Evolutionary conservation across 164 flowering plant genomes (phyloP).

Genomic region (Magnolia sinica): DNA sequence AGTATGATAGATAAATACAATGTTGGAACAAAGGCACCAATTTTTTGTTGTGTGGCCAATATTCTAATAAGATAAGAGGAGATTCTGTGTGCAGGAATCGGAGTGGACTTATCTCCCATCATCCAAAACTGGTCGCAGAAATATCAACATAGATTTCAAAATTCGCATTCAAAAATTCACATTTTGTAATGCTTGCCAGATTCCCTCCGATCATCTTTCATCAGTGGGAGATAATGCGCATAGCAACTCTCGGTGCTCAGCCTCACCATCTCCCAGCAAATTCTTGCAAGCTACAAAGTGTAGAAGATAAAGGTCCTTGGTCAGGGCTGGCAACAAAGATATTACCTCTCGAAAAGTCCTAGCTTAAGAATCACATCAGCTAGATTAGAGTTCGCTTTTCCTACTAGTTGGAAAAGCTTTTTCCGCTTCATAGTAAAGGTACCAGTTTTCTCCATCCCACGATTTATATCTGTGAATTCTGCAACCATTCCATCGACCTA

Average conservation of each 20-base stretch:
- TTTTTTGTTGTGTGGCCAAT: neutral
- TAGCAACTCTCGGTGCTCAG: neutral
- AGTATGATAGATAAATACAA: too few relatives aligned
- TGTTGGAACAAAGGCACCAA: too few relatives aligned
- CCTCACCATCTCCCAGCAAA: neutral
- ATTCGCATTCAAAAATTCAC: neutral
- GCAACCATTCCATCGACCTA: conserved; percentile 99
- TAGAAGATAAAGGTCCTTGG: neutral
- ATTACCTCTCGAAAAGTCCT: conserved; percentile 93
- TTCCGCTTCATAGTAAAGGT: conserved; percentile 90
- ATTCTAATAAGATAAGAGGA: neutral
- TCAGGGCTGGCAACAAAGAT: neutral
- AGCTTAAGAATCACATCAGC: conserved; percentile 95
- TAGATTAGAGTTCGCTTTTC: conserved; percentile 92
- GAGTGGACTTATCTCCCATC: neutral
- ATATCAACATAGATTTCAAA: neutral
- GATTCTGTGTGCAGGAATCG: neutral
- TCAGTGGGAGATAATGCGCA: neutral
- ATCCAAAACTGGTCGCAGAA: neutral
- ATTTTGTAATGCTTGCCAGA: neutral
- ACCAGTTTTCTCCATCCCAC: conserved; percentile 94
- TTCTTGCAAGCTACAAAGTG: neutral
- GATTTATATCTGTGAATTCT: conserved; percentile 92
- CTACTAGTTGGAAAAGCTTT: conserved; percentile 88
- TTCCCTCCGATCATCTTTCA: neutral